Base-by-base conservation (phyloP, 2,329 filamentous ascomycete genomes). In the Colletotrichum melonis region DNA sequence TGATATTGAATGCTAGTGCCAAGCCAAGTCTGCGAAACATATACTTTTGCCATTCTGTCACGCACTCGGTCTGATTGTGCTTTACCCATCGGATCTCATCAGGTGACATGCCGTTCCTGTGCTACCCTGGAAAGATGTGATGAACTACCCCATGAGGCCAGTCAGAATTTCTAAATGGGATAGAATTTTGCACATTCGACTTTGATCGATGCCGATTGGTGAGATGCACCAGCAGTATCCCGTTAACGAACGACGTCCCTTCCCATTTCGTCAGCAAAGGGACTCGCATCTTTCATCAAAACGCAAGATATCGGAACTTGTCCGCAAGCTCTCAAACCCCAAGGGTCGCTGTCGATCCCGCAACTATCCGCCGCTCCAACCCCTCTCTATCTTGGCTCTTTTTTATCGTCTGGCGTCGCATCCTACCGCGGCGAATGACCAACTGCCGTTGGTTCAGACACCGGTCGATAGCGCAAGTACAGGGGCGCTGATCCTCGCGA, bases 401-500 rank as follows among this genome's bases (percentile, higher is more conserved):
- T 16, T 16, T 54, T 26, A 59, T 46, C 59, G 32, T 26, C 67
- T 55, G n/a, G 24, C 16, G 42, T 24, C 30, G 11, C 9, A 54
- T 55, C 55, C 24, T 19, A 35, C 60, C 55, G 19, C 46, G 67
- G 67, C 60, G 70, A 66, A 70, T 28, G 57, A 26, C n/a, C 35
- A 70, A 70, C 67, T 66, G 32, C 67, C 49, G 55, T 62, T 57
- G 67, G 70, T 38, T 57, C 46, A 42, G 11, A 57, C n/a, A 35
- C 55, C 26, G 46, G 24, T 64, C 26, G 70, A 70, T 70, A 70
- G 62, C 28, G 67, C 67, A 70, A 26, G 35, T 32, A 32, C 67
- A 58, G 56, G 67, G 70, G 60, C 26, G 60, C 60, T 30, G 60
- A 70, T 70, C 55, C 59, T 52, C 63, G 60, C 26, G 35, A 49